Percentiles rank a stretch among this genome's conserved stretches.
Conservation (phyloP, 129 eudicot genomes). For the Pulicaria dysenterica region DNA sequence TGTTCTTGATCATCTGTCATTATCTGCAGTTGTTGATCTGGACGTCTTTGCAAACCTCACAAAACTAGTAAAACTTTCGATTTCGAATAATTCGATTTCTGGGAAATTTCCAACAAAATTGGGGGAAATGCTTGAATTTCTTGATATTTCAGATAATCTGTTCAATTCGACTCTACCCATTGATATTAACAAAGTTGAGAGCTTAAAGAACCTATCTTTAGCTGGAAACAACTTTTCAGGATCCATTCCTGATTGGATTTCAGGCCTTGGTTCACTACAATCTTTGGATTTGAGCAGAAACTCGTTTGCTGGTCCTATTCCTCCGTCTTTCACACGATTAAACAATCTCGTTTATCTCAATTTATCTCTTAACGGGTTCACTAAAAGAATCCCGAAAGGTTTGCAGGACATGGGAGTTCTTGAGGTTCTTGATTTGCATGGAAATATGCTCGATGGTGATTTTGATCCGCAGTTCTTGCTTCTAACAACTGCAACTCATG, state of each 20-base stretch:
- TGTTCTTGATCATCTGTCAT: constrained; percentile 73
- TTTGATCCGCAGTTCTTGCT: constrained; percentile 71
- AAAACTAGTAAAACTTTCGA: constrained; percentile 77
- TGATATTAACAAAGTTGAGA: constrained; percentile 56
- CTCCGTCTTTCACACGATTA: constrained; percentile 52
- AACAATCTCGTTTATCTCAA: constrained; percentile 66
- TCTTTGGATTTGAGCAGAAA: constrained; percentile 87
- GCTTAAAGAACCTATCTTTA: constrained; percentile 74
- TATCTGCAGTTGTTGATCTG: constrained; percentile 82
- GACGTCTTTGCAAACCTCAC: constrained; percentile 78
- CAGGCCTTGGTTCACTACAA: constrained; percentile 65
- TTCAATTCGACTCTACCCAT: constrained; percentile 67
- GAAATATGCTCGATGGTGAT: constrained; percentile 74
- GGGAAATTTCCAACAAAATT: constrained; percentile 67
- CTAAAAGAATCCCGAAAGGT: constrained; percentile 68
- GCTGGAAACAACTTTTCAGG: constrained; percentile 93
- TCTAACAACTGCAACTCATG: constrained; percentile 69
- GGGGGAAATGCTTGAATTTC: constrained; percentile 67
- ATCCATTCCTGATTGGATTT: constrained; percentile 66
- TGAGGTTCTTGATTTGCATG: constrained; percentile 88
- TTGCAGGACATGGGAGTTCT: constrained; percentile 60
- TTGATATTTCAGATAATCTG: constrained; percentile 74
- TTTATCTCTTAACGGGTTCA: constrained; percentile 62
- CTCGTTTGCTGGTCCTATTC: constrained; percentile 71
- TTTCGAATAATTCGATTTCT: constrained; percentile 79